Evolutionary conservation across 768 basidiomycete species (phyloP).

Genomic region (Lactifluus piperatus): DNA sequence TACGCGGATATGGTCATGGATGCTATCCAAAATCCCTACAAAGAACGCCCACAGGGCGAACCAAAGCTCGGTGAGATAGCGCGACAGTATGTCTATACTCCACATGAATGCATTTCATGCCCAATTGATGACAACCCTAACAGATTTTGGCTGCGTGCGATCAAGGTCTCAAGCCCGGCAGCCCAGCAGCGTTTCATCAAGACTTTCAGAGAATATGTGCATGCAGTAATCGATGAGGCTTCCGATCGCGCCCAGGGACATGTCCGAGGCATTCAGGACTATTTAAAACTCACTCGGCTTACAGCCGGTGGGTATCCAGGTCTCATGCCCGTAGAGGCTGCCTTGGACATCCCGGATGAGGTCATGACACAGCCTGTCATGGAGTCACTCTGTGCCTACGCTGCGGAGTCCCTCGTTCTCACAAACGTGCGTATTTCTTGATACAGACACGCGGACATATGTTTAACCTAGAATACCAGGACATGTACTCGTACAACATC

Average conservation of each 20-base stretch:
- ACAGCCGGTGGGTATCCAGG: constrained; percentile 46
- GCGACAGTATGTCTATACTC: not conserved
- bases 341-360: constrained; percentile 21
- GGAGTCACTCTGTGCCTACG: constrained; percentile 36
- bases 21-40: not conserved
- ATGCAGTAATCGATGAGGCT: constrained; percentile 27
- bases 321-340: constrained; percentile 47
- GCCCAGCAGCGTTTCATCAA: constrained; percentile 25
- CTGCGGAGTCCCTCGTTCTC: constrained; percentile 44
- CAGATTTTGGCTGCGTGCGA: not conserved
- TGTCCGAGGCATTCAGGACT: constrained; percentile 38
- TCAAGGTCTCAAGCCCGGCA: not conserved
- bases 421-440: constrained; percentile 28
- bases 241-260: constrained; percentile 21
- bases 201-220: constrained; percentile 25
- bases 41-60: not conserved
- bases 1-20: not conserved
- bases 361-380: constrained; percentile 44
- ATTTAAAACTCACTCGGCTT: constrained; percentile 43
- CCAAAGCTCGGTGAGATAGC: constrained; percentile 1
- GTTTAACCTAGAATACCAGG: constrained; percentile 46
- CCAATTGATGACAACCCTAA: not conserved
- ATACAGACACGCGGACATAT: not conserved
- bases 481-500: constrained; percentile 28
- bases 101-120: not conserved